phyloP scores from a whole-genome alignment of 2,329 filamentous ascomycete species.

The Pseudogymnoascus sp. region DNA sequence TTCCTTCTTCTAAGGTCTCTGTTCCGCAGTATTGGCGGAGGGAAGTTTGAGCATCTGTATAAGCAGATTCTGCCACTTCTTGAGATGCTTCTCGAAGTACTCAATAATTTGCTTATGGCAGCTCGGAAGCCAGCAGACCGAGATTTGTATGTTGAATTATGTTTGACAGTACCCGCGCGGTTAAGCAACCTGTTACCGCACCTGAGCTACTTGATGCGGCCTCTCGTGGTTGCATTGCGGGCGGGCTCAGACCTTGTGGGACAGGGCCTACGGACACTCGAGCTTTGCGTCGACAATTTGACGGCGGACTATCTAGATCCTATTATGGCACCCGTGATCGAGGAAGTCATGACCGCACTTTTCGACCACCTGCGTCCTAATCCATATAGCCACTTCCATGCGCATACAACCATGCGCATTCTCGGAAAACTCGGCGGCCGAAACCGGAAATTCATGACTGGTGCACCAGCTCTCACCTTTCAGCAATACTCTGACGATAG shows the following conservation, averaged over 20 bases:
- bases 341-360: constrained; percentile 94
- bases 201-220: constrained; percentile 93
- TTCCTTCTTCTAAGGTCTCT: constrained; percentile 87
- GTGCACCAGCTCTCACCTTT: constrained; percentile 76
- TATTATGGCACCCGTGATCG: constrained; percentile 98
- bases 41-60: constrained; percentile 94
- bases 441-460: constrained; percentile 91
- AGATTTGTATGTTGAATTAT: constrained; percentile 95
- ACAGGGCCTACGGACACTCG: constrained; percentile 85
- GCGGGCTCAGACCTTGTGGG: constrained; percentile 91
- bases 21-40: constrained; percentile 93
- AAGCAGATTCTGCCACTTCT: constrained; percentile 94
- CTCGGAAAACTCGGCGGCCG: constrained; percentile 92
- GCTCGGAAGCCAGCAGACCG: constrained; percentile 85
- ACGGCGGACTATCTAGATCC: constrained; percentile 97
- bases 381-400: constrained; percentile 94
- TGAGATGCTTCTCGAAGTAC: constrained; percentile 94
- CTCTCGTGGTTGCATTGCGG: constrained; percentile 87
- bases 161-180: constrained; percentile 87
- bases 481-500: constrained; percentile 81
- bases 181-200: constrained; percentile 93
- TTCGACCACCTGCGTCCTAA: constrained; percentile 93
- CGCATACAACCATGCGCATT: constrained; percentile 96
- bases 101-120: constrained; percentile 88
- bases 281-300: constrained; percentile 95